phyloP scores from a whole-genome alignment of 2,329 filamentous ascomycete species.

The Ceratocystis lukuohia region DNA sequence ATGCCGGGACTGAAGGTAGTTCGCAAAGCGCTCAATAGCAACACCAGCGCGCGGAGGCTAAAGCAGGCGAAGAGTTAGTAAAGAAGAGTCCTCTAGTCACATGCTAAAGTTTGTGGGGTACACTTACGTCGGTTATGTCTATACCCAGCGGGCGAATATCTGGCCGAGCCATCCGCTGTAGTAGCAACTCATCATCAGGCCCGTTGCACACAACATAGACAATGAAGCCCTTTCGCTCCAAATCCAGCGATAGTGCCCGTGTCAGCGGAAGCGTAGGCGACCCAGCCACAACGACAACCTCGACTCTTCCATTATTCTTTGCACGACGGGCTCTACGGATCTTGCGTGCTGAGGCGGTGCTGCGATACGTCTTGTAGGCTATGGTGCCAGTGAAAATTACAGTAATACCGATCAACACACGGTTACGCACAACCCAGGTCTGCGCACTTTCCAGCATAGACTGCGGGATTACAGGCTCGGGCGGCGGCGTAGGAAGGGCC shows the following conservation, averaged over 20 bases:
- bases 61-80: not conserved
- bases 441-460: slow-evolving; percentile 41
- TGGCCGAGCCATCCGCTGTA: slow-evolving; percentile 60
- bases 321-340: slow-evolving; percentile 64
- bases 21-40: slow-evolving; percentile 58
- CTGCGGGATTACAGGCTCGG: slow-evolving; percentile 29
- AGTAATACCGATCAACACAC: slow-evolving; percentile 57
- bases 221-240: slow-evolving; percentile 84
- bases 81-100: no score
- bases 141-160: slow-evolving; percentile 74
- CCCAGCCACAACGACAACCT: slow-evolving; percentile 82
- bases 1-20: slow-evolving; percentile 60
- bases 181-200: slow-evolving; percentile 68
- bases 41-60: slow-evolving; percentile 55
- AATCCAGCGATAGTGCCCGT: slow-evolving; percentile 66
- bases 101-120: no score
- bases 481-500: slow-evolving; percentile 28
- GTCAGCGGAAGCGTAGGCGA: slow-evolving; percentile 74
- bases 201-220: slow-evolving; percentile 81
- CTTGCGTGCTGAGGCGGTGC: slow-evolving; percentile 46
- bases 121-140: slow-evolving; percentile 64
- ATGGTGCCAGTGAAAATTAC: slow-evolving; percentile 58
- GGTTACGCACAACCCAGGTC: slow-evolving; percentile 60
- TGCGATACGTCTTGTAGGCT: slow-evolving; percentile 39
- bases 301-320: slow-evolving; percentile 64